phyloP scores from a whole-genome alignment of 768 basidiomycete genomes.

The Mycena floridula region DNA sequence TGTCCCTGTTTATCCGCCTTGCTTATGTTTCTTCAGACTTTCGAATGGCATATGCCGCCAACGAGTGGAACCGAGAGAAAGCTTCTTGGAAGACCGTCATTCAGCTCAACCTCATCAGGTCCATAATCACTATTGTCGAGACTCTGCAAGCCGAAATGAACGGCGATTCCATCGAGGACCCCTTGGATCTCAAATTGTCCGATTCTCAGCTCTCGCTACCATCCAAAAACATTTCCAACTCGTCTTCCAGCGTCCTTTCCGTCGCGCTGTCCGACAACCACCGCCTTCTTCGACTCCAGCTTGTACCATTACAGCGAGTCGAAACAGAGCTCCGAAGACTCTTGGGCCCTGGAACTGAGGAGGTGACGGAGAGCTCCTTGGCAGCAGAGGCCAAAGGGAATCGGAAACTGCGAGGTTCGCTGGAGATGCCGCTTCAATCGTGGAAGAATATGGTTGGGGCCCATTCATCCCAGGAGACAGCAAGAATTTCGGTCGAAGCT shows the following conservation, averaged over 20 bases:
- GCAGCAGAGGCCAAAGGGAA: too few relatives aligned
- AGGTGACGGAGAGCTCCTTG: conserved; percentile 16
- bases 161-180: too few relatives aligned
- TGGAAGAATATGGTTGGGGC: not conserved
- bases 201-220: conserved; percentile 1
- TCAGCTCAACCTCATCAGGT: conserved; percentile 72
- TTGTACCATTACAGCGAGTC: conserved; percentile 34
- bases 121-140: conserved; percentile 56
- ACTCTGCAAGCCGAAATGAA: too few relatives aligned
- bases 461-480: too few relatives aligned
- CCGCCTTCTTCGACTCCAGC: conserved; percentile 28
- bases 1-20: not conserved
- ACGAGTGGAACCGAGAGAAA: conserved; percentile 58
- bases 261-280: conserved; percentile 20
- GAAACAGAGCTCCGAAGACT: conserved; percentile 29
- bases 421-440: not conserved
- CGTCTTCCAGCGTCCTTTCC: too few relatives aligned
- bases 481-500: too few relatives aligned
- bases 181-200: too few relatives aligned
- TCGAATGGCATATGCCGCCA: conserved; percentile 56
- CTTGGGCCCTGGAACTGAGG: conserved; percentile 32
- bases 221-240: too few relatives aligned
- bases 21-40: conserved; percentile 41
- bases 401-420: too few relatives aligned
- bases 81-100: conserved; percentile 70